Conservation (phyloP, 352 stramenopile species). For the Pythium scleroteichum region DNA sequence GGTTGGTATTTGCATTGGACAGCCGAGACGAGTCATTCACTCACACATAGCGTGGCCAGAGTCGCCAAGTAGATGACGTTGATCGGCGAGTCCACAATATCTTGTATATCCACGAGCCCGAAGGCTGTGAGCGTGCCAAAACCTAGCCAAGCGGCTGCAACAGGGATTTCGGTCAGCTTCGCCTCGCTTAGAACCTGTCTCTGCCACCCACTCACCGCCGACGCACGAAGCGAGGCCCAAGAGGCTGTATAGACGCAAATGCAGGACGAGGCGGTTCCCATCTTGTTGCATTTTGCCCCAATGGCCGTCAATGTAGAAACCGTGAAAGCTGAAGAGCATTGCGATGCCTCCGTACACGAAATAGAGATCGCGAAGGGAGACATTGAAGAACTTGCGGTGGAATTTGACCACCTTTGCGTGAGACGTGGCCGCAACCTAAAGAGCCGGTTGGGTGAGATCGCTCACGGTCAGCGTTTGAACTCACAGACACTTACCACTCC, state of each 20-base stretch:
- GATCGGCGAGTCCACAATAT: constrained; percentile 47
- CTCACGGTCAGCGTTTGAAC: too few relatives aligned
- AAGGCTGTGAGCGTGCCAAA: constrained; percentile 58
- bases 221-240: constrained; percentile 50
- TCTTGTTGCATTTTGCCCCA: constrained; percentile 59
- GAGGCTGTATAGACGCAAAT: constrained; percentile 63
- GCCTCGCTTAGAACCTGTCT: too few relatives aligned
- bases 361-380: constrained; percentile 62
- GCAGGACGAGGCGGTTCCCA: constrained; percentile 68
- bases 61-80: constrained; percentile 73
- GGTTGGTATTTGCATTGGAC: not conserved
- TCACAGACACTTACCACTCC: constrained; percentile 41
- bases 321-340: constrained; percentile 56
- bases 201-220: constrained; percentile 34
- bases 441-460: too few relatives aligned
- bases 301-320: constrained; percentile 68
- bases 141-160: constrained; percentile 64
- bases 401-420: constrained; percentile 56
- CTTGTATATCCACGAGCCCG: constrained; percentile 56
- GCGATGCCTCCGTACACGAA: constrained; percentile 58
- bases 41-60: constrained; percentile 54
- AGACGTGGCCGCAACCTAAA: constrained; percentile 52
- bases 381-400: constrained; percentile 25
- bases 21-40: constrained; percentile 12
- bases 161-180: too few relatives aligned